Conservation (phyloP, 306 rosid species). For the Heteromeles arbutifolia region DNA sequence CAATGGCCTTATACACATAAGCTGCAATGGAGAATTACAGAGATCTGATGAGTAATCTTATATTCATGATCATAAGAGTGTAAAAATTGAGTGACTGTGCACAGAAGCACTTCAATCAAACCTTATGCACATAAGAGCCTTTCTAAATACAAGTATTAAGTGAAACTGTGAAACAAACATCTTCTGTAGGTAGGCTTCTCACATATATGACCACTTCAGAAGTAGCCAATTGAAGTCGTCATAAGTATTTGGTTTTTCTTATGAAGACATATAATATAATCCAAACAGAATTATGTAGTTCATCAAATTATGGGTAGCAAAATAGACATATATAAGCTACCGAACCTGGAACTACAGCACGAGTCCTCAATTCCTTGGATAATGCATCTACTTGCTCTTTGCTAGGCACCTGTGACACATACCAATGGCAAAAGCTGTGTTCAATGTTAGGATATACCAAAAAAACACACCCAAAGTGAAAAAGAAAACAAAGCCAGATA, state of each 20-base stretch:
- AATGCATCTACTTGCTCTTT: constrained; percentile 88
- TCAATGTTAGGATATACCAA: background rate
- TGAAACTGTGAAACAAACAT: background rate
- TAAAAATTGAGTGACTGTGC: background rate
- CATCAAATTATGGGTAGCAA: constrained; percentile 11
- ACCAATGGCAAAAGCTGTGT: constrained; percentile 6
- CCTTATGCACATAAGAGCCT: background rate
- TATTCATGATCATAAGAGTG: background rate
- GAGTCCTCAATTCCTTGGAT: constrained; percentile 68
- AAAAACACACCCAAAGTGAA: background rate
- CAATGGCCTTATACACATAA: constrained; percentile 80
- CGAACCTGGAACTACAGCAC: constrained; percentile 86
- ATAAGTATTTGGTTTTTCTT: background rate
- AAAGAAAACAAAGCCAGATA: background rate
- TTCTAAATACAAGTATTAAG: background rate
- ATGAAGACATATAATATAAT: background rate
- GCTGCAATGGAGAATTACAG: constrained; percentile 48
- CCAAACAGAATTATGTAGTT: background rate
- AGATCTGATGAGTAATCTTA: constrained; percentile 6
- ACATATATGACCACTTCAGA: background rate
- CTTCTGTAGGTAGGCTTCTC: background rate
- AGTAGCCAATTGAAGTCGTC: background rate
- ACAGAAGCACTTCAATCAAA: background rate
- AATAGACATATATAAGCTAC: constrained; percentile 2
- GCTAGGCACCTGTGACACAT: constrained; percentile 63